Evolutionary conservation across 495 filamentous ascomycete species (phyloP).

Genomic region (Penicillium canariense): DNA sequence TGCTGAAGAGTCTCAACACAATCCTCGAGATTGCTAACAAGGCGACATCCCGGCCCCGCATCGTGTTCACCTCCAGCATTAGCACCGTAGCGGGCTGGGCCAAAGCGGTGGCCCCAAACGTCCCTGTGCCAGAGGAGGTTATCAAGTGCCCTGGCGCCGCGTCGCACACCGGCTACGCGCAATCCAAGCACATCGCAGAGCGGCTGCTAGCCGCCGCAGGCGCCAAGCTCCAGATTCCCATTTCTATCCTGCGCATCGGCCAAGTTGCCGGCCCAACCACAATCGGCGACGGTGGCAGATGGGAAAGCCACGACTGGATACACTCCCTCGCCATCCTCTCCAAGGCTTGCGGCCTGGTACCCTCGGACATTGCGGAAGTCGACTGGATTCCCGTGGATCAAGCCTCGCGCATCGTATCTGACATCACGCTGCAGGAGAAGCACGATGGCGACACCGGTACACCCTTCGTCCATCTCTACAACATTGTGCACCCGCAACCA

Average conservation of each 20-base stretch:
- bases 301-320: constrained; percentile 29
- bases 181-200: constrained; percentile 36
- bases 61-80: constrained; percentile 55
- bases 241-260: constrained; percentile 49
- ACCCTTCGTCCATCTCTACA: constrained; percentile 16
- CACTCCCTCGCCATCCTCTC: constrained; percentile 23
- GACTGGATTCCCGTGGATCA: constrained; percentile 32
- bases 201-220: constrained; percentile 47
- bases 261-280: constrained; percentile 50
- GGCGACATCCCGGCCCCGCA: constrained; percentile 37
- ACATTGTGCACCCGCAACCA: constrained; percentile 24
- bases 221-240: constrained; percentile 35
- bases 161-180: constrained; percentile 44
- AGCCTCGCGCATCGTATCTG: constrained; percentile 17
- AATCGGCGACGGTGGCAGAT: constrained; percentile 14
- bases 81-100: constrained; percentile 28
- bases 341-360: constrained; percentile 20
- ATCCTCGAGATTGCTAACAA: constrained; percentile 46
- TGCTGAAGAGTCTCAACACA: constrained; percentile 44
- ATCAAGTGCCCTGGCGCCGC: constrained; percentile 36
- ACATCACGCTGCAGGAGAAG: constrained; percentile 10
- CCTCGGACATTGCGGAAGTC: constrained; percentile 10
- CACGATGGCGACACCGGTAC: constrained; percentile 7
- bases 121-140: constrained; percentile 43
- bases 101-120: constrained; percentile 24